Evolutionary conservation across 2,329 filamentous ascomycete species (phyloP).

Genomic region (Septoria linicola): DNA sequence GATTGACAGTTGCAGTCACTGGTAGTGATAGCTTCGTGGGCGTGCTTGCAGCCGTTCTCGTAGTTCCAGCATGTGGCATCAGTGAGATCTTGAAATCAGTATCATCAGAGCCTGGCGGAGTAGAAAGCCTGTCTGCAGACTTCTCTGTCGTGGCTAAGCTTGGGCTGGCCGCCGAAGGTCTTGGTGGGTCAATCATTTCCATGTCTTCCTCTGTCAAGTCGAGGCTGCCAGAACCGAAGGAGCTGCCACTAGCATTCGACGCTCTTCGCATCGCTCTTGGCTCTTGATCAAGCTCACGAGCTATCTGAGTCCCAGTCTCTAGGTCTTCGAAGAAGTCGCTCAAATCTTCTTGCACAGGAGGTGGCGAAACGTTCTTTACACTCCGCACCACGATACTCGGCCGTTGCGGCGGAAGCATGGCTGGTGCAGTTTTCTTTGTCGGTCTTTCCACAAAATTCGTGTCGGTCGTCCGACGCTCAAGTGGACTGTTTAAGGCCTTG

Average conservation of each 20-base stretch:
- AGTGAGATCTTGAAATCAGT: too few relatives aligned
- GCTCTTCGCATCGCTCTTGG: neutral
- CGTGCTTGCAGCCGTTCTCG: too few relatives aligned
- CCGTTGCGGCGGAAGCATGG: neutral
- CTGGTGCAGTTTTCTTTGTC: neutral
- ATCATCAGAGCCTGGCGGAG: too few relatives aligned
- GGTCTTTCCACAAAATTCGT: neutral
- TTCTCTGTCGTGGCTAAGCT: conserved; percentile 4
- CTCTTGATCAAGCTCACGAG: conserved; percentile 42
- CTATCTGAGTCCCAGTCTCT: conserved; percentile 48
- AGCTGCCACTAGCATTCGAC: conserved; percentile 24
- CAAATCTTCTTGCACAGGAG: conserved; percentile 24
- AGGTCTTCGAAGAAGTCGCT: conserved; percentile 41
- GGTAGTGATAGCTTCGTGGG: too few relatives aligned
- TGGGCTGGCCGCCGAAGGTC: conserved; percentile 6
- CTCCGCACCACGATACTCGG: neutral
- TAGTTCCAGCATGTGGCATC: too few relatives aligned
- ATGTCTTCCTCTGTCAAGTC: conserved; percentile 45
- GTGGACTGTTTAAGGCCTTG: conserved; percentile 38
- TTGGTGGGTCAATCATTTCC: conserved; percentile 36
- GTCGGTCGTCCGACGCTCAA: neutral
- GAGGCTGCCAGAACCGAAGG: conserved; percentile 43
- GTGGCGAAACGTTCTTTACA: neutral
- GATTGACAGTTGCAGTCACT: too few relatives aligned
- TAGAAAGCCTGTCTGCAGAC: neutral